These are phyloP conservation scores for Uncinocarpus reesii DNA, from an alignment of 2,329 filamentous ascomycete species.

Conservation along the genomic window DNA sequence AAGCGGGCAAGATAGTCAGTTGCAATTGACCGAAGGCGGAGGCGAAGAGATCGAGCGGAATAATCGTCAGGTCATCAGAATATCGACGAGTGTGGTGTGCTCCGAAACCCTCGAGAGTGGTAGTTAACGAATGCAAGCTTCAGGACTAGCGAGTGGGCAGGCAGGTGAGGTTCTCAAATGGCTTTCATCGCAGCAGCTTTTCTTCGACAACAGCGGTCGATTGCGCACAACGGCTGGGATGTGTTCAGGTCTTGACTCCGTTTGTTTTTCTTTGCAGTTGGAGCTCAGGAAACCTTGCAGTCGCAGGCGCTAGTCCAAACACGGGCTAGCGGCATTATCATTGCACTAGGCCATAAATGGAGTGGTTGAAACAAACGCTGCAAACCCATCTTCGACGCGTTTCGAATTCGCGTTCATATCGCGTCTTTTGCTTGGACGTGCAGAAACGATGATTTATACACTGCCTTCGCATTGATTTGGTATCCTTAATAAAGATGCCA, in stretches of 20 bases:
- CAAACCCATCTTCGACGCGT: slow-evolving; percentile 6
- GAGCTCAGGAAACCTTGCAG: not conserved
- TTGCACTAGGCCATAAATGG: not conserved
- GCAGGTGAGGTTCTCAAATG: no score
- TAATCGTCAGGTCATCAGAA: not conserved
- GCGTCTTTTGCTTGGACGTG: no score
- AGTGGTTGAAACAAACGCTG: not conserved
- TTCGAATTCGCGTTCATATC: not conserved
- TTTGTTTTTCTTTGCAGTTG: slow-evolving; percentile 1
- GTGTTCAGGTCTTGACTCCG: not conserved
- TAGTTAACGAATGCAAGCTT: no score
- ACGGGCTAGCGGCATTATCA: not conserved
- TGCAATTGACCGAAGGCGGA: not conserved
- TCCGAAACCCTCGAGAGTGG: no score
- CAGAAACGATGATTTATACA: not conserved
- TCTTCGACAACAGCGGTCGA: not conserved
- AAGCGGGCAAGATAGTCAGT: not conserved
- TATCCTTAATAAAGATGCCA: slow-evolving; percentile 19
- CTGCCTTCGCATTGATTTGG: not conserved
- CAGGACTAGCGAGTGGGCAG: no score
- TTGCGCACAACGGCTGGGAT: not conserved
- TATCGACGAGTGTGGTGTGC: no score
- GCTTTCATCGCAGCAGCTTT: no score
- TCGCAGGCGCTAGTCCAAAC: not conserved
- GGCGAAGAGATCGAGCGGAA: not conserved